Conservation (phyloP, 2,329 filamentous ascomycete species). For the Aspergillus neotritici region DNA sequence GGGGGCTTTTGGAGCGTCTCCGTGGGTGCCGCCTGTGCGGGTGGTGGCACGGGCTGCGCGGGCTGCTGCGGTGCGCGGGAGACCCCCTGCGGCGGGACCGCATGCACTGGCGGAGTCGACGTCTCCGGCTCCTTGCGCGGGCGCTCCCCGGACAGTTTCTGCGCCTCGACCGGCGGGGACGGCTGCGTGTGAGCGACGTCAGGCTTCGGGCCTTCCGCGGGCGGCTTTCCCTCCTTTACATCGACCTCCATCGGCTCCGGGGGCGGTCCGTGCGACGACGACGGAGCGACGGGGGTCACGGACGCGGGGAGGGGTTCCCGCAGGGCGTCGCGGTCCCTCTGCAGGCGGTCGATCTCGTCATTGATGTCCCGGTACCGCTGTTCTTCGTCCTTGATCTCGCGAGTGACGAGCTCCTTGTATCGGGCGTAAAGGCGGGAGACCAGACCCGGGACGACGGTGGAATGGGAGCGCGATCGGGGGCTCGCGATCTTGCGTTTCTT, state of each 20-base stretch:
- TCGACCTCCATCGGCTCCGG: slow-evolving; percentile 27
- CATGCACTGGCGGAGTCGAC: neutral
- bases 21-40: slow-evolving; percentile 2
- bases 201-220: slow-evolving; percentile 7
- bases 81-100: too few species aligned
- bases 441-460: slow-evolving; percentile 63
- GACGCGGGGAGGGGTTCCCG: slow-evolving; percentile 4
- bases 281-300: slow-evolving; percentile 1
- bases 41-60: slow-evolving; percentile 4
- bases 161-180: slow-evolving; percentile 1
- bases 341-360: slow-evolving; percentile 63
- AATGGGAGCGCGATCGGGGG: slow-evolving; percentile 59
- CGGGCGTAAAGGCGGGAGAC: slow-evolving; percentile 68
- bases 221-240: slow-evolving; percentile 18
- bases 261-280: slow-evolving; percentile 12
- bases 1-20: slow-evolving; percentile 5
- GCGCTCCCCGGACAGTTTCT: slow-evolving; percentile 5
- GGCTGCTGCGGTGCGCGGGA: neutral
- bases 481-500: slow-evolving; percentile 71
- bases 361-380: slow-evolving; percentile 57
- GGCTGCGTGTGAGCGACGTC: slow-evolving; percentile 6
- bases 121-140: slow-evolving; percentile 9
- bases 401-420: slow-evolving; percentile 66
- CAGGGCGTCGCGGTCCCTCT: slow-evolving; percentile 52
- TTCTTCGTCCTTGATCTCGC: slow-evolving; percentile 70